These are phyloP conservation scores for Thuidium tamariscinum DNA, from an alignment of 225 moss, liverwort and hornwort species.

Conservation along the genomic window DNA sequence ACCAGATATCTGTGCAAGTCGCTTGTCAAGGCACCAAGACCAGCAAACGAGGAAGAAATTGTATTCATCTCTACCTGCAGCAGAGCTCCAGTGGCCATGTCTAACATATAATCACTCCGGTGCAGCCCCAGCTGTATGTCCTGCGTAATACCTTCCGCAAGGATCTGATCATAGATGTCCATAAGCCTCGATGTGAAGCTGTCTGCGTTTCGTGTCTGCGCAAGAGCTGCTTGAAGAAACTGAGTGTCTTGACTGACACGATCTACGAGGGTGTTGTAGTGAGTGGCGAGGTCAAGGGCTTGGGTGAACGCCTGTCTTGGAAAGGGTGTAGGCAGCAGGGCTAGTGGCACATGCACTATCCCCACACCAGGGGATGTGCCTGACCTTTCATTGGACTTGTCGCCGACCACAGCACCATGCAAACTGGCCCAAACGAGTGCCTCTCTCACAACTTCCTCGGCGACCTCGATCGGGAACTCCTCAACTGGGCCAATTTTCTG, in stretches of 20 bases:
- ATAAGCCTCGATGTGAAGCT: constrained; percentile 69
- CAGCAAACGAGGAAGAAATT: constrained; percentile 82
- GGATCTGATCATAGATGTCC: constrained; percentile 46
- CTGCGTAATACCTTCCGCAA: constrained; percentile 64
- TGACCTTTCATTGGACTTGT: constrained; percentile 47
- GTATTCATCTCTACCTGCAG: constrained; percentile 95
- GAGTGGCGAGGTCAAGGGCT: constrained; percentile 54
- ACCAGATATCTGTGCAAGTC: constrained; percentile 63
- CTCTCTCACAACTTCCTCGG: constrained; percentile 42
- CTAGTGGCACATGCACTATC: constrained; percentile 64
- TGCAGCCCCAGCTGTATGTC: constrained; percentile 72
- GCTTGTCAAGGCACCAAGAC: constrained; percentile 59
- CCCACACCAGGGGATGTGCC: constrained; percentile 62
- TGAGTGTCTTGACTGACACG: constrained; percentile 69
- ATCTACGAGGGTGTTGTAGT: constrained; percentile 84
- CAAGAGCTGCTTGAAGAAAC: constrained; percentile 61
- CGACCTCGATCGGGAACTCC: constrained; percentile 1
- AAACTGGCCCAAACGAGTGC: constrained; percentile 83
- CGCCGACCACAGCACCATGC: constrained; percentile 72
- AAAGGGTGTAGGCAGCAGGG: constrained; percentile 68
- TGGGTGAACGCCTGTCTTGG: constrained; percentile 44
- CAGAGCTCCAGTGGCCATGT: constrained; percentile 67
- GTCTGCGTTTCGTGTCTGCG: constrained; percentile 70
- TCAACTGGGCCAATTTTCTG: neutral
- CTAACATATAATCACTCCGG: constrained; percentile 93